phyloP scores from a whole-genome alignment of 495 filamentous ascomycete species.

The Thermochaetoides thermophila region DNA sequence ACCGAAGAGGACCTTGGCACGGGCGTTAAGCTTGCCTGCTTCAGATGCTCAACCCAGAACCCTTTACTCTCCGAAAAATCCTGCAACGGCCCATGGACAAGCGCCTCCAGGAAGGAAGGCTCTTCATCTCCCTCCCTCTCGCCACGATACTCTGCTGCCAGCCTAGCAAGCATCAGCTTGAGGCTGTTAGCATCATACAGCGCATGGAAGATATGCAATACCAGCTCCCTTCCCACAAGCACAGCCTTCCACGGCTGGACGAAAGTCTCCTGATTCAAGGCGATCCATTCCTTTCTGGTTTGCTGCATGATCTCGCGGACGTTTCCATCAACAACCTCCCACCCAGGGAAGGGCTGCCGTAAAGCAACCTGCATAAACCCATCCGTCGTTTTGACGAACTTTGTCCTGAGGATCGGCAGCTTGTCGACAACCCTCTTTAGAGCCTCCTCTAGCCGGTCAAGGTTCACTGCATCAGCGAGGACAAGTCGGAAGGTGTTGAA shows the following conservation, averaged over 20 bases:
- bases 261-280: slow-evolving; percentile 12
- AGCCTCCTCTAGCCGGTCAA: slow-evolving; percentile 29
- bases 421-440: slow-evolving; percentile 34
- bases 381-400: slow-evolving; percentile 49
- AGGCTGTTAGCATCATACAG: slow-evolving; percentile 82
- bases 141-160: slow-evolving; percentile 33
- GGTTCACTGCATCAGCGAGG: slow-evolving; percentile 27
- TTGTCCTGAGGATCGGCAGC: slow-evolving; percentile 48
- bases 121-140: neutral
- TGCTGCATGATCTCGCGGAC: slow-evolving; percentile 13
- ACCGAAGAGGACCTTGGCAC: too few species aligned
- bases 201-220: slow-evolving; percentile 63
- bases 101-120: slow-evolving; percentile 35
- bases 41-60: slow-evolving; percentile 55
- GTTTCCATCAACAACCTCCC: too few species aligned
- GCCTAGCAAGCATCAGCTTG: slow-evolving; percentile 42
- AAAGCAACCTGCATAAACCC: slow-evolving; percentile 58
- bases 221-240: slow-evolving; percentile 17
- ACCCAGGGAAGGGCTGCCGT: slow-evolving; percentile 35
- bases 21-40: slow-evolving; percentile 19
- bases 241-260: slow-evolving; percentile 23
- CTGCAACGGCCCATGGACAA: slow-evolving; percentile 45
- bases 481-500: slow-evolving; percentile 54
- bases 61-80: slow-evolving; percentile 34
- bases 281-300: slow-evolving; percentile 28